Evolutionary conservation across 148 eudicot species (phyloP).

Genomic region (Gaultheria prostrata): DNA sequence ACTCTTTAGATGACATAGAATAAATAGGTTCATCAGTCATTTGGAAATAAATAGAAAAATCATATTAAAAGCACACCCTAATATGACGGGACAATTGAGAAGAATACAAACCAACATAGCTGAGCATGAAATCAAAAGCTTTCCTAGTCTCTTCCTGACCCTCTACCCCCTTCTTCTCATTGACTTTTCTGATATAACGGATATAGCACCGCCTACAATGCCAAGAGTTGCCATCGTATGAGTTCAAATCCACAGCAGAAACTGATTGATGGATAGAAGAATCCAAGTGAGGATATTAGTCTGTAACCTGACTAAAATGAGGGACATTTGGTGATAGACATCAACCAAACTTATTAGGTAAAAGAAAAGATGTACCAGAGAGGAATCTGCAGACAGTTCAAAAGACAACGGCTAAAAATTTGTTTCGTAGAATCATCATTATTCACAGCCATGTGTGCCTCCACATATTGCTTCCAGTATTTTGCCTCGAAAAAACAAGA

Average conservation of each 20-base stretch:
- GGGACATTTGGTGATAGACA: not conserved
- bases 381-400: constrained; percentile 86
- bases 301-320: not conserved
- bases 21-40: not conserved
- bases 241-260: not conserved
- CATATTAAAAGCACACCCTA: not conserved
- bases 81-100: constrained; percentile 5
- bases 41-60: constrained; percentile 2
- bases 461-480: constrained; percentile 99
- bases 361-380: constrained; percentile 58
- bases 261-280: not conserved
- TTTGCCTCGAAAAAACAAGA: constrained; percentile 52
- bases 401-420: constrained; percentile 84
- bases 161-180: constrained; percentile 88
- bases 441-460: constrained; percentile 85
- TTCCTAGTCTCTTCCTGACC: constrained; percentile 96
- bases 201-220: constrained; percentile 89
- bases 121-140: constrained; percentile 97
- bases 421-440: constrained; percentile 93
- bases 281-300: not conserved
- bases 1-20: not conserved
- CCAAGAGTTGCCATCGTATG: constrained; percentile 9
- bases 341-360: constrained; percentile 1
- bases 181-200: constrained; percentile 79
- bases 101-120: constrained; percentile 72